Evolutionary conservation across 345 rosid genomes (phyloP), one percentile per base, ranked within the genome.

Genomic region (Microthlaspi erraticum): DNA sequence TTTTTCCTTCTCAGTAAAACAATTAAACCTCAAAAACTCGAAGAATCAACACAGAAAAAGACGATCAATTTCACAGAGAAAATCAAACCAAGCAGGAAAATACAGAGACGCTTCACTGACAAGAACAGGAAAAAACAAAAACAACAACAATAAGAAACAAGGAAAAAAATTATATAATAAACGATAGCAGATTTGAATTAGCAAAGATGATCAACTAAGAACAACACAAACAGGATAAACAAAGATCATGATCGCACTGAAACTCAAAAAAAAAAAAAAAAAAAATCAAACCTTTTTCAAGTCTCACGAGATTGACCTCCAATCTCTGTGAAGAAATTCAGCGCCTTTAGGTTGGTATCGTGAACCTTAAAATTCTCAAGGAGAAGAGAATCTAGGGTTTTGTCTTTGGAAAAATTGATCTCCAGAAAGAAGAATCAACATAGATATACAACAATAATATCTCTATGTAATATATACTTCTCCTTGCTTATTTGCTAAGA

Each of bases 301-400:
- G 60, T 62, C 34, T 38, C 65, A 52, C 11, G 6, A 29, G 59
- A 46, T 61, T 60, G 52, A 62, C 10, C 48, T 49, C 39, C 48
- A 53, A 60, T 52, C 64, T 36, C 10, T 19, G 46, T 0, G 56
- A 17, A 55, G 39, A 23, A 63, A 72, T 48, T 7, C 13, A 60
- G 43, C 11, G 49, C 12, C 46, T 39, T 71, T 6, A 2, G 57
- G 36, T 34, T 57, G 59, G 19, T 53, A 66, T 31, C 54, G 60
- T 32, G 53, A 7, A 51, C 38, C 73, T 74, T 20, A 42, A 38
- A 58, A 52, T 26, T 13, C 60, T 51, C 32, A 4, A 3, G 8
- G 60, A 60, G 55, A 60, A 16, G 73, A 74, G 70, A 75, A 69
- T 64, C 37, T 76, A 76, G 79, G 75, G 75, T 75, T 75, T 68